Evolutionary conservation across 495 filamentous ascomycete genomes (phyloP), one percentile per base, ranked within the genome.

Genomic region (Rostrohypoxylon terebratum): DNA sequence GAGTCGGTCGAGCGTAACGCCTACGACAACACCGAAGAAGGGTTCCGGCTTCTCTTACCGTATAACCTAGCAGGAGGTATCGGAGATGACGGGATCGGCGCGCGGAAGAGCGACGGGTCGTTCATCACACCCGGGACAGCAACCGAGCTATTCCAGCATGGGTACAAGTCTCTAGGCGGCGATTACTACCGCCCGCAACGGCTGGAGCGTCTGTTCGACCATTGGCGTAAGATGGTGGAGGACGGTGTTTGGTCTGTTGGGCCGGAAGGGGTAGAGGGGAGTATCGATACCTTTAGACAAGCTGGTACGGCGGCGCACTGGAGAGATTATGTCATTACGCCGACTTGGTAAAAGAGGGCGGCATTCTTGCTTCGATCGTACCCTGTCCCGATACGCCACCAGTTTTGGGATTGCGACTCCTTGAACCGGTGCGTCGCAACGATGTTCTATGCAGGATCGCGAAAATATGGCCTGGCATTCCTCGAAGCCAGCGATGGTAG

Each of bases 211-310:
- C 57, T 84, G 45, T 75, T 79, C 1, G 73, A 77, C 4, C 47
- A 69, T 33, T 86, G 80, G 82, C 66, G 71, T 14, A 72, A 76
- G 38, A 55, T 82, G 68, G 77, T 84, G 48, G 82, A 81, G 34
- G 53, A 48, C 57, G 83, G 81, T 13, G 45, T 80, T 40, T 84
- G 82, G 83, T 69, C 71, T 40, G 82, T 86, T 50, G 80, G 79
- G 25, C 55, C 68, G 38, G 54, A 82, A 31, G 81, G 83, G 1
- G 80, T 86, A 6, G 50, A 77, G 50, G 81, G 81, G 21, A 74
- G 58, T 13, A 80, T 86, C 66, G 79, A 82, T 47, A 78, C 64
- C 44, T 84, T 84, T 66, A 65, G 54, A 54, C 78, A 85, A 47
- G 82, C 83, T 34, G 63, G 63, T 47, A 54, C 57, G 34, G 59